Evolutionary conservation across 1,284 basidiomycete species (phyloP).

Genomic region (Ganoderma leucocontextum): DNA sequence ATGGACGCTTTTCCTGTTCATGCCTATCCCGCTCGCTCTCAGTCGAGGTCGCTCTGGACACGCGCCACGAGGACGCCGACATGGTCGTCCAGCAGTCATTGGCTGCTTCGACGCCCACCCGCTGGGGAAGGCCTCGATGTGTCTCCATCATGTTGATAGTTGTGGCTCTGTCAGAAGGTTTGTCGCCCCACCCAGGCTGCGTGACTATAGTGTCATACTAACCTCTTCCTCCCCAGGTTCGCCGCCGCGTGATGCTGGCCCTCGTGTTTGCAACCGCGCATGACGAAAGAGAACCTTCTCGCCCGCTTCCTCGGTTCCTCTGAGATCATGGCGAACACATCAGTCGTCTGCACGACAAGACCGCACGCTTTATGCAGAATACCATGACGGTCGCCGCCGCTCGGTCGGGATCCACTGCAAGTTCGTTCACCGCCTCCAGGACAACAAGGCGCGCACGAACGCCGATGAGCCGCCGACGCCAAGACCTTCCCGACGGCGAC

Average conservation of each 20-base stretch:
- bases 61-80: too few relatives aligned
- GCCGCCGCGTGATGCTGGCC: constrained; percentile 95
- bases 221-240: constrained; percentile 62
- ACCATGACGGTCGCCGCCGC: constrained; percentile 94
- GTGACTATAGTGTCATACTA: constrained; percentile 18
- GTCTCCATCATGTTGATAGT: constrained; percentile 95
- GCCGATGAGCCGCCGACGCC: constrained; percentile 62
- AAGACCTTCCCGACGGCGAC: constrained; percentile 35
- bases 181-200: constrained; percentile 31
- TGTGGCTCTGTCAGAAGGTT: constrained; percentile 95
- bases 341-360: constrained; percentile 98
- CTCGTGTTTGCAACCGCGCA: constrained; percentile 95
- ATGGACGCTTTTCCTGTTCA: too few relatives aligned
- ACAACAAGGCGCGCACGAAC: constrained; percentile 81
- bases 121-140: too few relatives aligned
- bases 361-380: constrained; percentile 94
- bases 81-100: too few relatives aligned
- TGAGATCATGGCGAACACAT: constrained; percentile 99
- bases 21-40: too few relatives aligned
- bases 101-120: too few relatives aligned
- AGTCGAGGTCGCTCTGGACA: too few relatives aligned
- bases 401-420: constrained; percentile 94
- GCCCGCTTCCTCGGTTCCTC: constrained; percentile 96
- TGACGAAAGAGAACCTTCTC: constrained; percentile 95
- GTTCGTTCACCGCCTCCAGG: constrained; percentile 84